Percentiles rank a stretch among this genome's conserved stretches.
These are phyloP conservation scores for Datura wrightii DNA, from an alignment of 257 asterid genomes.

Conservation along the genomic window DNA sequence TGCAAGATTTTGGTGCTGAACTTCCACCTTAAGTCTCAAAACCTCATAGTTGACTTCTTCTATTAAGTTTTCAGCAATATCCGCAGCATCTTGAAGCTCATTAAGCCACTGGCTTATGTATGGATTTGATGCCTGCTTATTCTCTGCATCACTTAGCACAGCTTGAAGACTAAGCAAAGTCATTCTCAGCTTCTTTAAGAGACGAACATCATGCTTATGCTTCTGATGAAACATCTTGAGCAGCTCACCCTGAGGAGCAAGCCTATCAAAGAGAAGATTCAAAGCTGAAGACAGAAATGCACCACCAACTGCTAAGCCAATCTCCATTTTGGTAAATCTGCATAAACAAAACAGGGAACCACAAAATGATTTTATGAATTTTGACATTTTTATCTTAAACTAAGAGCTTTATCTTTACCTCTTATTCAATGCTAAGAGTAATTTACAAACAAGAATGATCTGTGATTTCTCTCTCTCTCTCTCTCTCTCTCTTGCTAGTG, in stretches of 20 bases:
- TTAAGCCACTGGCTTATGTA: neutral
- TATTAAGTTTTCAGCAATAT: neutral
- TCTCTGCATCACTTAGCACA: constrained; percentile 23
- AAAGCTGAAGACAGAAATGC: too few species aligned
- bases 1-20: neutral
- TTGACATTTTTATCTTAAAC: neutral
- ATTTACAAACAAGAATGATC: neutral
- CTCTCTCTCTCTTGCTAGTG: neutral
- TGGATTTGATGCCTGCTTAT: neutral
- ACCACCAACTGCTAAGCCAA: too few species aligned
- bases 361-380: neutral
- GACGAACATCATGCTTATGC: neutral
- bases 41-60: constrained; percentile 21
- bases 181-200: neutral
- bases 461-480: neutral
- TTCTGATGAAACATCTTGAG: neutral
- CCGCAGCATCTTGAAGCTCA: neutral
- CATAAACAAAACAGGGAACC: too few species aligned
- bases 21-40: neutral
- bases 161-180: neutral
- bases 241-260: neutral
- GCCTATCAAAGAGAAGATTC: neutral
- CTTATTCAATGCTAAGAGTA: too few species aligned
- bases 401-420: neutral
- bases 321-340: too few species aligned